These are phyloP conservation scores for Neonectria magnoliae DNA, from an alignment of 2,329 filamentous ascomycete species.

Conservation along the genomic window DNA sequence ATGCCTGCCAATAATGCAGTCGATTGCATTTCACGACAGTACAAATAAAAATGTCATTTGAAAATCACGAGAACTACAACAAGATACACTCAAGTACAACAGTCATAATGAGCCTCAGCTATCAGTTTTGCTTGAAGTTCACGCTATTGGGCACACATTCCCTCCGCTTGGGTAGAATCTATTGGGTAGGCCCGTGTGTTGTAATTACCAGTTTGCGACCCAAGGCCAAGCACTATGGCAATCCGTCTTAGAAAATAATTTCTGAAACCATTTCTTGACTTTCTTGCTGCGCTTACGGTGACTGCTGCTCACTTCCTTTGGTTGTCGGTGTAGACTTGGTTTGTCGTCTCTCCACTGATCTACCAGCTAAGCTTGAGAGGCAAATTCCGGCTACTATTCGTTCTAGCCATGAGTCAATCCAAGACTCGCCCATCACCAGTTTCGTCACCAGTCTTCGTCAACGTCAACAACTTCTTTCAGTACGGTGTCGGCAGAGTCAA, in stretches of 20 bases:
- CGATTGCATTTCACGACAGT: neutral
- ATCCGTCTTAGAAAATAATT: neutral
- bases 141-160: conserved; percentile 6
- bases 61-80: neutral
- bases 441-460: neutral
- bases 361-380: conserved; percentile 9
- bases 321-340: neutral
- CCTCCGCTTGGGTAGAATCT: neutral
- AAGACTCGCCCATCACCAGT: neutral
- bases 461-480: neutral
- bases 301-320: neutral
- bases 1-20: neutral
- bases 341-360: conserved; percentile 8
- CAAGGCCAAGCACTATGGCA: conserved; percentile 11
- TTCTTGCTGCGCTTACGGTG: neutral
- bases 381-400: conserved; percentile 7
- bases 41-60: neutral
- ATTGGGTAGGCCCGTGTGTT: neutral
- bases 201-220: conserved; percentile 17
- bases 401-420: conserved; percentile 1
- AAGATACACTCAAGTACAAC: neutral
- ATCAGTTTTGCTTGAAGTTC: neutral
- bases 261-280: neutral
- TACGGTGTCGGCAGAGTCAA: neutral
- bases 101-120: neutral